Evolutionary conservation across 805 yeast genomes (phyloP).

Genomic region (Phaffomyces antillensis): DNA sequence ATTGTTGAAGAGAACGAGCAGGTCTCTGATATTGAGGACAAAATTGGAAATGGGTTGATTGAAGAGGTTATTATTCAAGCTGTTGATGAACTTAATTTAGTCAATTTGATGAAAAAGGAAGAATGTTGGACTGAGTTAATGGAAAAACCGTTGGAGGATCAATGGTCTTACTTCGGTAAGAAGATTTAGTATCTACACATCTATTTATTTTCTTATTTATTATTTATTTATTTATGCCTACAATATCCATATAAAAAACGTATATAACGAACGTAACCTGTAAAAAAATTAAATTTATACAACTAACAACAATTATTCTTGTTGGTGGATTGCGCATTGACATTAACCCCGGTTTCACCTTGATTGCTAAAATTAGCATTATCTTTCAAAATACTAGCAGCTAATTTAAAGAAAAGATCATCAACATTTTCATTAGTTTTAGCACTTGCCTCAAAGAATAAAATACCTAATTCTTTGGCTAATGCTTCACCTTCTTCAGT

Average conservation of each 20-base stretch:
- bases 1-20: slow-evolving; percentile 60
- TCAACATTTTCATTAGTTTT: slow-evolving; percentile 90
- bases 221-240: not conserved
- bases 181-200: slow-evolving; percentile 26
- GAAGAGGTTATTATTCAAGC: slow-evolving; percentile 83
- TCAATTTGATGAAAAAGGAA: slow-evolving; percentile 59
- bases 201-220: not conserved
- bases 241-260: not conserved
- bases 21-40: slow-evolving; percentile 57
- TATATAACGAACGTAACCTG: not conserved
- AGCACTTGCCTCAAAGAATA: slow-evolving; percentile 95
- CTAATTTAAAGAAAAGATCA: slow-evolving; percentile 84
- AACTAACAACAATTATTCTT: slow-evolving; percentile 18
- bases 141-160: slow-evolving; percentile 73
- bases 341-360: slow-evolving; percentile 22
- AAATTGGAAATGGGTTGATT: slow-evolving; percentile 76
- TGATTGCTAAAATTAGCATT: slow-evolving; percentile 23
- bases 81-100: slow-evolving; percentile 65
- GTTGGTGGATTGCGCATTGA: slow-evolving; percentile 7
- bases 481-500: slow-evolving; percentile 86
- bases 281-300: not conserved
- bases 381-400: slow-evolving; percentile 32
- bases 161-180: slow-evolving; percentile 78
- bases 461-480: slow-evolving; percentile 80
- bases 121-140: slow-evolving; percentile 76